Percentiles rank a stretch among this genome's conserved stretches.
Conservation (phyloP, 441 rosid species). For the Biscutella laevigata region DNA sequence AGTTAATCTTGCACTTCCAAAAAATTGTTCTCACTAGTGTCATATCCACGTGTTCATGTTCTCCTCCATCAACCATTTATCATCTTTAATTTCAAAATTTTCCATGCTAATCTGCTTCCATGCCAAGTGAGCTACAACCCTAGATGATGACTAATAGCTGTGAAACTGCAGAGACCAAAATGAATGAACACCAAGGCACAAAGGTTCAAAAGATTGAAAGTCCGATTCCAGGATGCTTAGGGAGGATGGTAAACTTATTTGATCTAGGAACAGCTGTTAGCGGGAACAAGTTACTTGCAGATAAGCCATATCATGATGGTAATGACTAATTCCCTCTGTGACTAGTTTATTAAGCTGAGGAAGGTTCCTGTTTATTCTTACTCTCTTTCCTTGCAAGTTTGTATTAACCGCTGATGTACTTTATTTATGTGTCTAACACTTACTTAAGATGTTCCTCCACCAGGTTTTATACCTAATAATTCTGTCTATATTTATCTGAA, state of each 20-base stretch:
- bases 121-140: background rate
- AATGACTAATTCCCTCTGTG: slow-evolving; percentile 11
- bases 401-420: background rate
- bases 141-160: background rate
- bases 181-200: slow-evolving; percentile 41
- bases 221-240: slow-evolving; percentile 73
- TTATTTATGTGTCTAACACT: background rate
- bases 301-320: slow-evolving; percentile 64
- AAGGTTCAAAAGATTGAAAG: slow-evolving; percentile 44
- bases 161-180: slow-evolving; percentile 41
- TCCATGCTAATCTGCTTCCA: background rate
- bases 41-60: too few species aligned
- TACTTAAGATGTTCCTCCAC: background rate
- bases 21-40: too few species aligned
- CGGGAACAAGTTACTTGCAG: slow-evolving; percentile 67
- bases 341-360: background rate
- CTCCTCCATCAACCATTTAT: background rate
- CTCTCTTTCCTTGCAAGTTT: background rate
- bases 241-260: slow-evolving; percentile 75
- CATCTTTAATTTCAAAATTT: background rate
- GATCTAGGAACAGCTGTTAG: slow-evolving; percentile 49
- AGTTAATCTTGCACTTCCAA: background rate
- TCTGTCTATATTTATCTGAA: slow-evolving; percentile 5
- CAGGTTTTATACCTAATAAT: background rate
- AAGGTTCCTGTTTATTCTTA: background rate